phyloP scores from a whole-genome alignment of 768 basidiomycete species.

The Tylopilus cervinicoccineus region DNA sequence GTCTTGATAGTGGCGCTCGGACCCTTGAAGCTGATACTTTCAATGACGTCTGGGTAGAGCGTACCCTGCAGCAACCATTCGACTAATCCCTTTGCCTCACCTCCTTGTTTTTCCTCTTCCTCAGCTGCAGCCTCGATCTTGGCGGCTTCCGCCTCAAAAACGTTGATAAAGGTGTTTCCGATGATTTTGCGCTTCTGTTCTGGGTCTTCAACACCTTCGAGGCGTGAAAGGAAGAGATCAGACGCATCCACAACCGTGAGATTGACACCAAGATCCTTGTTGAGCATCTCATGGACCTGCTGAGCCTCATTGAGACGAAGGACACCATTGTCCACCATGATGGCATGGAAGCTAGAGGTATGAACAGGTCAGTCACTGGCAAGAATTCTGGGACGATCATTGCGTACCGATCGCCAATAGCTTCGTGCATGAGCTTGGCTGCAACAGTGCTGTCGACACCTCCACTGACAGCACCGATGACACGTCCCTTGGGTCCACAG shows the following conservation, averaged over 20 bases:
- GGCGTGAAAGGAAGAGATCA: slow-evolving; percentile 81
- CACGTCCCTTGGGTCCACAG: slow-evolving; percentile 90
- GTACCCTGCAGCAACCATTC: slow-evolving; percentile 99
- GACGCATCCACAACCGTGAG: slow-evolving; percentile 95
- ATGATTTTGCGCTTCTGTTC: slow-evolving; percentile 98
- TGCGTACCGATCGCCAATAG: slow-evolving; percentile 88
- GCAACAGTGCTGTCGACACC: slow-evolving; percentile 98
- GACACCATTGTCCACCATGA: slow-evolving; percentile 99
- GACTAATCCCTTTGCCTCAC: slow-evolving; percentile 79
- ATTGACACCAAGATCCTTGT: slow-evolving; percentile 91
- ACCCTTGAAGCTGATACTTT: slow-evolving; percentile 98
- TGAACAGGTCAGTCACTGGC: not conserved
- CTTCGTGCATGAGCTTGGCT: slow-evolving; percentile 99
- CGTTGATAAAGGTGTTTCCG: slow-evolving; percentile 97
- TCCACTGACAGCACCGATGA: slow-evolving; percentile 96
- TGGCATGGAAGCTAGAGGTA: slow-evolving; percentile 83
- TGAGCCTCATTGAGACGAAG: slow-evolving; percentile 85
- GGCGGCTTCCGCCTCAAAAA: slow-evolving; percentile 92
- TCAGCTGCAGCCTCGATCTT: slow-evolving; percentile 83
- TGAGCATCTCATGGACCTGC: slow-evolving; percentile 92
- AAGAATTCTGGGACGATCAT: not conserved
- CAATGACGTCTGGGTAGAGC: slow-evolving; percentile 97
- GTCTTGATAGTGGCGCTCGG: slow-evolving; percentile 99
- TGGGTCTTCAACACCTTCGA: slow-evolving; percentile 93
- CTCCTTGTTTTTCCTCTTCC: slow-evolving; percentile 64